phyloP scores from a whole-genome alignment of 2,329 filamentous ascomycete genomes.

The Colletotrichum somersetense region DNA sequence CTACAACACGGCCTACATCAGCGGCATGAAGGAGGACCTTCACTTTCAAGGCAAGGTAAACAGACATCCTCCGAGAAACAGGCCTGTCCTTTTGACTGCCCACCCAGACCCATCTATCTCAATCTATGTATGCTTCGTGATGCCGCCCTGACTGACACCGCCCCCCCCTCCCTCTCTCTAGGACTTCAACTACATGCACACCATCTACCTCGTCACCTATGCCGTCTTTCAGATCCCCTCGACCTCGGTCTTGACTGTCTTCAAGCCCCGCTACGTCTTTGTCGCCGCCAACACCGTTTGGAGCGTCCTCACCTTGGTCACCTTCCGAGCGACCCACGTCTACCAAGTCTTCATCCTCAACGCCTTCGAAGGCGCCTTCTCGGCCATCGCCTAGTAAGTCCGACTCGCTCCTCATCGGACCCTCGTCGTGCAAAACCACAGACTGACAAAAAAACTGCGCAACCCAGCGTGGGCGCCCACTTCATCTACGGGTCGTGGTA shows the following conservation, averaged over 20 bases:
- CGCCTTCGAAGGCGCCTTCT: conserved; percentile 59
- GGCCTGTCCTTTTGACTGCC: too few relatives aligned
- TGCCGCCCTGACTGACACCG: background rate
- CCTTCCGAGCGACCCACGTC: conserved; percentile 56
- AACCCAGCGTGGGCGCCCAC: conserved; percentile 52
- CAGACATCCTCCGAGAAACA: background rate
- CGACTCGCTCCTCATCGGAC: fast-evolving
- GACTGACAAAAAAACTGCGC: conserved; percentile 48
- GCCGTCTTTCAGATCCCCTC: conserved; percentile 60
- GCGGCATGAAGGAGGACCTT: conserved; percentile 55
- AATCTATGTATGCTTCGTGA: background rate
- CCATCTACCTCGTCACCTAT: conserved; percentile 54
- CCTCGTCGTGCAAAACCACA: background rate
- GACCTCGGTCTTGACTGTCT: conserved; percentile 49
- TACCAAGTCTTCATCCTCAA: conserved; percentile 60
- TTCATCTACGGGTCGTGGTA: conserved; percentile 61
- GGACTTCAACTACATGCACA: conserved; percentile 56
- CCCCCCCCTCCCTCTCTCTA: background rate
- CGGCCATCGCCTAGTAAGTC: conserved; percentile 57
- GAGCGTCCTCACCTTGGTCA: conserved; percentile 59
- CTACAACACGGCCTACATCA: conserved; percentile 58
- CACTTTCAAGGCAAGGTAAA: conserved; percentile 51
- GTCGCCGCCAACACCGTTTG: conserved; percentile 57
- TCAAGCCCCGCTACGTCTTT: conserved; percentile 37
- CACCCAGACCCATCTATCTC: too few relatives aligned